Evolutionary conservation across 140 eudicot species (phyloP).

Genomic region (Cichorium intybus): DNA sequence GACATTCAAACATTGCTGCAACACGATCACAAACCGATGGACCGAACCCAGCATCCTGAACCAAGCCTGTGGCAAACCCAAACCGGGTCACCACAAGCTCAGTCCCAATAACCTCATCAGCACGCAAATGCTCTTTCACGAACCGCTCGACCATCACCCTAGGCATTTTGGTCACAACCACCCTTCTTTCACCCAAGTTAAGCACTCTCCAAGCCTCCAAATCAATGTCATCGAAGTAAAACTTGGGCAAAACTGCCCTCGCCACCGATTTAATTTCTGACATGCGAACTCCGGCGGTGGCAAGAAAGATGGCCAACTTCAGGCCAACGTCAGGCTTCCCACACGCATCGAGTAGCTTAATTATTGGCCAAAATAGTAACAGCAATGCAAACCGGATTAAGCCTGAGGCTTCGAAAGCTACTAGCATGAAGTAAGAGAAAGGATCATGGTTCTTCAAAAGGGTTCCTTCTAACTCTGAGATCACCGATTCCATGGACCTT

Average conservation of each 20-base stretch:
- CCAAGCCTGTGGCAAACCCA: conserved; percentile 79
- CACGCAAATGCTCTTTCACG: conserved; percentile 79
- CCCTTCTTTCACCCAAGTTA: conserved; percentile 50
- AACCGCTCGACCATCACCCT: conserved; percentile 83
- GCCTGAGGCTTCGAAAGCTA: conserved; percentile 92
- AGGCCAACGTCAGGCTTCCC: conserved; percentile 48
- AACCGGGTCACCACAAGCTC: conserved; percentile 70
- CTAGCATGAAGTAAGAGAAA: conserved; percentile 85
- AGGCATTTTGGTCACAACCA: conserved; percentile 81
- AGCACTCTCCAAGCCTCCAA: conserved; percentile 81
- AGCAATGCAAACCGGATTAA: conserved; percentile 70
- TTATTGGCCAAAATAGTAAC: conserved; percentile 63
- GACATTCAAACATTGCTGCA: conserved; percentile 35
- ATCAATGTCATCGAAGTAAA: conserved; percentile 72
- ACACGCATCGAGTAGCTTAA: conserved; percentile 43
- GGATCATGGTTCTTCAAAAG: conserved; percentile 62
- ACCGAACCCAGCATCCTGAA: conserved; percentile 26
- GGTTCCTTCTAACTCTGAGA: conserved; percentile 84
- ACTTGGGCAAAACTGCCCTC: conserved; percentile 89
- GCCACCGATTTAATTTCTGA: conserved; percentile 86
- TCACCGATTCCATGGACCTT: conserved; percentile 45
- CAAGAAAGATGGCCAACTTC: conserved; percentile 57
- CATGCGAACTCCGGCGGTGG: conserved; percentile 67
- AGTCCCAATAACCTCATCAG: conserved; percentile 74
- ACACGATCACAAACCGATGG: conserved; percentile 36